Base-by-base conservation (phyloP, 192 early-diverging fungal genomes). In the Rhizoclosmatium globosum region DNA sequence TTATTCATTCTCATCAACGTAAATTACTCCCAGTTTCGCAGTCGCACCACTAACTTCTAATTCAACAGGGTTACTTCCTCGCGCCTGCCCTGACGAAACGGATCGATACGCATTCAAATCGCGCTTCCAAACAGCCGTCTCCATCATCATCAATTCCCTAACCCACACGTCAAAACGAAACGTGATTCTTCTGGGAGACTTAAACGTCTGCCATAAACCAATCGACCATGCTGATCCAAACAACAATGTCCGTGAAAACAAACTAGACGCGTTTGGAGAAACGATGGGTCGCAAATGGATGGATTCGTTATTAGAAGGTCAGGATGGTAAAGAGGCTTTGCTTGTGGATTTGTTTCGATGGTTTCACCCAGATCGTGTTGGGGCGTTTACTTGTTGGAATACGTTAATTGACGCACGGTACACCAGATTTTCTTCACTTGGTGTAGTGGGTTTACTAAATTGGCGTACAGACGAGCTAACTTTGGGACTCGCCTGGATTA, bases 401-500 rank as follows among this genome's bases (percentile, higher is more conserved):
- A 89, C 91, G 4, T 82, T 86, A 64, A 87, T 92, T 39, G 90
- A 94, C 76, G 93, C 91, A 50, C 86, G 92, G 91, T 86, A 73
- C 11, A 64, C 17, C 0, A 4, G 9, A 23, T 17, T 57, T 15
- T 15, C 3, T 42, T 19, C 19, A 71, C 21, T 59, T 47, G 46
- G 7, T 9, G 59, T 19, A 13, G 21, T 80, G n/a, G 21, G 47
- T 72, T 53, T 17, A 23, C 38, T 56, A 7, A 82, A 11, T 43
- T n/a, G 44, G 42, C 21, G 17, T 46, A 13, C 50, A 84, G 85
- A 48, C 65, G 76, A 47, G 74, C 83, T n/a, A 86, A 87, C 66
- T 87, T 88, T 60, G 82, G 93, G 21, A 94, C 94, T 0, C 85
- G 95, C 0, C 83, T 96, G 50, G 95, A 96, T 71, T 96, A 94